Evolutionary conservation across 2,329 filamentous ascomycete genomes (phyloP).

Genomic region (Colletotrichum sp.): DNA sequence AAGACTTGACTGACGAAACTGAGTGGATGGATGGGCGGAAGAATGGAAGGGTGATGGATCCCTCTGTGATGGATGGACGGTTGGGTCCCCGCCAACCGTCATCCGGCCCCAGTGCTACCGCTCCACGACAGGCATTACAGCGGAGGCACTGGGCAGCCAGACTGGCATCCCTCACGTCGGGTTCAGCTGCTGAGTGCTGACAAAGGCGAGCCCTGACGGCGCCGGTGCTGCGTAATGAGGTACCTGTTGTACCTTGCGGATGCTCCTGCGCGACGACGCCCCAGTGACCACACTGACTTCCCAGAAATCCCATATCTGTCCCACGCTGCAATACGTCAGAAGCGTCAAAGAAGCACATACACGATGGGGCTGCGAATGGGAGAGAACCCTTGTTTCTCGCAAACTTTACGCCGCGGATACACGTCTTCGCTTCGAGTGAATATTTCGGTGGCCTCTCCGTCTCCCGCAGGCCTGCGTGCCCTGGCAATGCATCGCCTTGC

Average conservation of each 20-base stretch:
- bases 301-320: neutral
- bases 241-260: neutral
- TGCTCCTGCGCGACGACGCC: neutral
- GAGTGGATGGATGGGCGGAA: neutral
- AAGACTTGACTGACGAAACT: neutral
- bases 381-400: neutral
- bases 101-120: neutral
- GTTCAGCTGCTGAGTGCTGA: neutral
- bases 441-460: neutral
- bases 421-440: neutral
- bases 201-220: neutral
- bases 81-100: neutral
- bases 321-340: constrained; percentile 9
- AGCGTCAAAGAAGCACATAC: neutral
- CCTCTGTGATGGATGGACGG: neutral
- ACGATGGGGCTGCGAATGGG: neutral
- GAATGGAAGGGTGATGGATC: neutral
- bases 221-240: neutral
- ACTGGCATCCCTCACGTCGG: neutral
- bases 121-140: neutral
- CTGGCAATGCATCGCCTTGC: neutral
- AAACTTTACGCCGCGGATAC: neutral
- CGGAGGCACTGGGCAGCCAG: neutral
- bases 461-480: neutral
- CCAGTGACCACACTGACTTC: neutral